phyloP scores from a whole-genome alignment of 208 protist species.

The Crithidia fasciculata region DNA sequence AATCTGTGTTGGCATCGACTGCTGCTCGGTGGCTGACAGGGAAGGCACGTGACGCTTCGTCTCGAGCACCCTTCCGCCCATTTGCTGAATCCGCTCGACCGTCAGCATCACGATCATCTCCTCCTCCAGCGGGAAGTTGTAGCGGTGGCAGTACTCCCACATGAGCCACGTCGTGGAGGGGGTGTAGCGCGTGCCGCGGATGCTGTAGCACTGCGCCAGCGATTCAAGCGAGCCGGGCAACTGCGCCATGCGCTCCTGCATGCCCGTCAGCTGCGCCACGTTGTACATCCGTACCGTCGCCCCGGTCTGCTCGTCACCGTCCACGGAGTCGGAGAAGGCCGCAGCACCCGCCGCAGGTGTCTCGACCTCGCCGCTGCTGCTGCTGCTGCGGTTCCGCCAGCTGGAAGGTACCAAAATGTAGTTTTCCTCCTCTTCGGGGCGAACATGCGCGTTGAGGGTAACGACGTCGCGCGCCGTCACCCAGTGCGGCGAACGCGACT shows the following conservation, averaged over 20 bases:
- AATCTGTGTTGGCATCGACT: neutral
- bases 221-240: neutral
- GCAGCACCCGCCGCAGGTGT: neutral
- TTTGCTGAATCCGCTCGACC: slow-evolving; percentile 19
- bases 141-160: slow-evolving; percentile 57
- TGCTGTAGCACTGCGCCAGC: slow-evolving; percentile 35
- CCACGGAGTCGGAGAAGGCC: neutral
- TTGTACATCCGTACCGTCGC: slow-evolving; percentile 38
- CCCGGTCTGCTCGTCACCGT: neutral
- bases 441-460: slow-evolving; percentile 35
- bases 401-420: slow-evolving; percentile 8
- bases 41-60: neutral
- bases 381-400: too few species aligned
- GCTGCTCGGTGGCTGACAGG: neutral
- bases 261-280: slow-evolving; percentile 50
- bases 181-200: slow-evolving; percentile 45
- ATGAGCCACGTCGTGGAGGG: slow-evolving; percentile 43
- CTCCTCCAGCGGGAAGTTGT: slow-evolving; percentile 30
- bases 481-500: slow-evolving; percentile 42
- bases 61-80: slow-evolving; percentile 26
- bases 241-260: slow-evolving; percentile 18
- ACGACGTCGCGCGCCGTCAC: slow-evolving; percentile 29
- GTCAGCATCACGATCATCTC: slow-evolving; percentile 46
- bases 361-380: neutral
- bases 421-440: slow-evolving; percentile 26